phyloP scores from a whole-genome alignment of 2,329 filamentous ascomycete species.

The Aspergillus proliferans region DNA sequence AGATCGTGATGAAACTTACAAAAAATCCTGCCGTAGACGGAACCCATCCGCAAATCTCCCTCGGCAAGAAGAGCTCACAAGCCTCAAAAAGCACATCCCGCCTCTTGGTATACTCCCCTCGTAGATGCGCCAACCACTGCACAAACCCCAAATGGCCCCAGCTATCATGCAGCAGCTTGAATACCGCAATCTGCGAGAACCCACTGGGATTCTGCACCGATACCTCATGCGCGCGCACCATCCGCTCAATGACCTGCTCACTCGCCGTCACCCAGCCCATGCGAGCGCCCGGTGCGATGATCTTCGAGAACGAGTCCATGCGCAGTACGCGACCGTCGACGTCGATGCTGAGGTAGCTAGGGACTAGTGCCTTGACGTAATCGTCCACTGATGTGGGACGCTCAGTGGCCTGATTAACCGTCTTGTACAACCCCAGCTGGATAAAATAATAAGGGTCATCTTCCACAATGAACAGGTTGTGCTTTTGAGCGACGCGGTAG shows the following conservation, averaged over 20 bases:
- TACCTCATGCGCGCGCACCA: slow-evolving; percentile 67
- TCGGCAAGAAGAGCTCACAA: background rate
- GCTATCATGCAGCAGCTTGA: slow-evolving; percentile 49
- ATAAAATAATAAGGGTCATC: slow-evolving; percentile 97
- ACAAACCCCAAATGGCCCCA: background rate
- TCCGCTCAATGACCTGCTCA: slow-evolving; percentile 67
- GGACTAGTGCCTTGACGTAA: slow-evolving; percentile 77
- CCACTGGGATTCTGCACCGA: slow-evolving; percentile 80
- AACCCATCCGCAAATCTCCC: background rate
- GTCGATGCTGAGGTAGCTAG: slow-evolving; percentile 76
- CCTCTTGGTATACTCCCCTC: background rate
- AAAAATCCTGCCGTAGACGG: background rate
- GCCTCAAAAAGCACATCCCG: background rate
- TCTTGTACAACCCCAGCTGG: slow-evolving; percentile 69
- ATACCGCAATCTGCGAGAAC: slow-evolving; percentile 79
- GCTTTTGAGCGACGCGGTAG: slow-evolving; percentile 73
- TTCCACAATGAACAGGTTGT: slow-evolving; percentile 85
- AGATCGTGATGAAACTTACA: background rate
- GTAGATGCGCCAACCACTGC: background rate
- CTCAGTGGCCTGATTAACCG: slow-evolving; percentile 24
- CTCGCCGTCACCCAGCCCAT: slow-evolving; percentile 88
- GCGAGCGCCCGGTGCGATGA: slow-evolving; percentile 80
- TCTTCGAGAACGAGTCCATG: slow-evolving; percentile 92
- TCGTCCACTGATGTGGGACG: slow-evolving; percentile 52
- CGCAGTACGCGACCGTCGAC: slow-evolving; percentile 80